Conservation (phyloP, 2,329 filamentous ascomycete genomes). For the Epichloe festucae region DNA sequence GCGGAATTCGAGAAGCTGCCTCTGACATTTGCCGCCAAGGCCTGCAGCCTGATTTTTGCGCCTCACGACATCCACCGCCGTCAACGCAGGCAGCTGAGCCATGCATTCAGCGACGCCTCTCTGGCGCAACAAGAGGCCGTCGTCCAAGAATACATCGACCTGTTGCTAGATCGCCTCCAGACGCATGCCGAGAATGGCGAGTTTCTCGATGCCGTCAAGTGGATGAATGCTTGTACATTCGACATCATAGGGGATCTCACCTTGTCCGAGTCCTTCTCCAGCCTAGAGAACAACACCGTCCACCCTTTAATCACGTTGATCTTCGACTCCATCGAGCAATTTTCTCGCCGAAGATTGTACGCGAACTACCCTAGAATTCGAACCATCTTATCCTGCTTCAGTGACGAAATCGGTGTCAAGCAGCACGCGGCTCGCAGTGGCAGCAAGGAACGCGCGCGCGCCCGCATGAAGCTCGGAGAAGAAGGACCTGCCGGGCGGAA, state of each 20-base stretch:
- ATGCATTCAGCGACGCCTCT: slow-evolving; percentile 18
- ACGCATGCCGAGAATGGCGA: slow-evolving; percentile 6
- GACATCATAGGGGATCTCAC: slow-evolving; percentile 29
- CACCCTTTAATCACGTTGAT: slow-evolving; percentile 16
- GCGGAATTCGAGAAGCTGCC: slow-evolving; percentile 8
- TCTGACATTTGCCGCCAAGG: slow-evolving; percentile 2
- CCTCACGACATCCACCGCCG: slow-evolving; percentile 10
- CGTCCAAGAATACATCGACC: slow-evolving; percentile 15
- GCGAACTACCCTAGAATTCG: slow-evolving; percentile 3
- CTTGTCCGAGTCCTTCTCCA: slow-evolving; percentile 29
- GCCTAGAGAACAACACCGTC: slow-evolving; percentile 16
- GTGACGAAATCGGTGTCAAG: background rate
- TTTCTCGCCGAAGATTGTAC: slow-evolving; percentile 7
- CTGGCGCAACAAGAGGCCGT: slow-evolving; percentile 18
- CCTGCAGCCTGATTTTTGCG: slow-evolving; percentile 8
- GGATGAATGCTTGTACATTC: slow-evolving; percentile 26
- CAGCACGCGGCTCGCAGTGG: slow-evolving; percentile 5
- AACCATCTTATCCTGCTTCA: background rate
- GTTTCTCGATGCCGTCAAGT: slow-evolving; percentile 17
- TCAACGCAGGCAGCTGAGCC: slow-evolving; percentile 13
- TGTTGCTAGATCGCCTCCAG: slow-evolving; percentile 12
- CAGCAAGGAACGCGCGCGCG: slow-evolving; percentile 12
- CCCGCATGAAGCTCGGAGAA: slow-evolving; percentile 10
- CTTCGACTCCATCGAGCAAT: slow-evolving; percentile 7
- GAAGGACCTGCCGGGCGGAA: slow-evolving; percentile 10